Evolutionary conservation across 495 filamentous ascomycete genomes (phyloP), one percentile per base, ranked within the genome.

Genomic region (Podospora australis): DNA sequence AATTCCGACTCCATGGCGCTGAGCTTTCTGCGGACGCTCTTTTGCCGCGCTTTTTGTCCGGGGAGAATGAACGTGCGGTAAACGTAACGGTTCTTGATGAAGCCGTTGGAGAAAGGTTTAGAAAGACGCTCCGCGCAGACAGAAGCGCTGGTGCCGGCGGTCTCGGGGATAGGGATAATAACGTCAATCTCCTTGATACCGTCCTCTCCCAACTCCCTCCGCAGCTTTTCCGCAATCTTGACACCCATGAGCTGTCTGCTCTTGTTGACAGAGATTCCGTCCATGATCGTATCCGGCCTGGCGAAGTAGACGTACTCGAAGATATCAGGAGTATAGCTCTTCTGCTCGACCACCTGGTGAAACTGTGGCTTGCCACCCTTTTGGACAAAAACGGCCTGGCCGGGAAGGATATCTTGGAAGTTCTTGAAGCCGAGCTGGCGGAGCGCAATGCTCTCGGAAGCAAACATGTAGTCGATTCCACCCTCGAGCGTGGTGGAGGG

Each of bases 31-130:
- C 85, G 77, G 17, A 88, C 84, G 46, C 82, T 82, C 58, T 84
- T 92, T 57, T 95, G 83, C 4, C 92, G 77, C 19, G 83, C 80
- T 57, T 83, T 82, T 63, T 96, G 91, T 25, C 82, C 84, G 7
- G 90, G 89, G 84, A 95, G 90, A 63, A 96, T 96, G 65, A 96
- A 96, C 0, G 91, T 96, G 28, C 91, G 83, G 75, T 90, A 94
- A 40, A 97, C 87, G 65, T 96, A 97, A 41, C 91, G 81, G 67
- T 96, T 96, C 77, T 96, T 96, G 49, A 95, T 83, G 54, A 96
- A 69, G 4, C 63, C 69, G 34, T 66, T 87, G 49, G 79, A 86
- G 63, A 88, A 94, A 2, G 87, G 86, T 52, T 86, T 91, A 51
- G 83, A 77, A 23, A 96, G 70, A 29, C 77, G 73, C 58, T 85